Percentiles rank a stretch among this genome's conserved stretches.
Evolutionary conservation across 495 filamentous ascomycete species (phyloP).

Genomic region (Chaetomium cochliodes): DNA sequence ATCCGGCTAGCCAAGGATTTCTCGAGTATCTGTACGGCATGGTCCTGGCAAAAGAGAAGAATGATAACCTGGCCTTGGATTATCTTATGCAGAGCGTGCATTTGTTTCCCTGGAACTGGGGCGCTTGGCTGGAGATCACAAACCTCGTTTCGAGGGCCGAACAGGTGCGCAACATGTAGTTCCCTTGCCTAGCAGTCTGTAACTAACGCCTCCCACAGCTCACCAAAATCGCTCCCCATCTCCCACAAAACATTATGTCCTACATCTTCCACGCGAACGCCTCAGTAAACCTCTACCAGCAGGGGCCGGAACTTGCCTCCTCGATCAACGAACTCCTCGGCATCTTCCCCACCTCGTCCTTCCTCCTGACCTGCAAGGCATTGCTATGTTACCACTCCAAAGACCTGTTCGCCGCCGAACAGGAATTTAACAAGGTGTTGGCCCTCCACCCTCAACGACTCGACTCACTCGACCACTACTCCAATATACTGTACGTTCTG

Average conservation of each 20-base stretch:
- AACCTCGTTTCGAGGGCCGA: conserved; percentile 71
- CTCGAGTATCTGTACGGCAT: conserved; percentile 89
- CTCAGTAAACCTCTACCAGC: conserved; percentile 87
- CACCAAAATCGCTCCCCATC: conserved; percentile 51
- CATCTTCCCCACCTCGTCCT: conserved; percentile 83
- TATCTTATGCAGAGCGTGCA: conserved; percentile 85
- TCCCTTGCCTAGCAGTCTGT: neutral
- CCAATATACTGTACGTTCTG: conserved; percentile 95
- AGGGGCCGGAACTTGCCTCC: conserved; percentile 66
- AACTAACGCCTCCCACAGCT: conserved; percentile 39
- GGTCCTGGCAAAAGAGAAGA: conserved; percentile 85
- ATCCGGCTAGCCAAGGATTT: conserved; percentile 74
- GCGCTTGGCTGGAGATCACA: conserved; percentile 87
- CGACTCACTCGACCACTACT: conserved; percentile 90
- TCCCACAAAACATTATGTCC: conserved; percentile 89
- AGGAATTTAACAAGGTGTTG: conserved; percentile 79
- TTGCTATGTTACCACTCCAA: conserved; percentile 91
- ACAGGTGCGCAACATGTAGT: conserved; percentile 58
- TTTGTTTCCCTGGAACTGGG: conserved; percentile 90
- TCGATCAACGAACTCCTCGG: conserved; percentile 70
- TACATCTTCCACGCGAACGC: conserved; percentile 90
- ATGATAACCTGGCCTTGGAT: conserved; percentile 74
- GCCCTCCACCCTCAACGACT: conserved; percentile 80
- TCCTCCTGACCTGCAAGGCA: conserved; percentile 85
- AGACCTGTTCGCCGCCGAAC: conserved; percentile 81